Percentiles rank a stretch among this genome's conserved stretches.
These are phyloP conservation scores for Astraeus odoratus DNA, from an alignment of 768 basidiomycete genomes.

Conservation along the genomic window DNA sequence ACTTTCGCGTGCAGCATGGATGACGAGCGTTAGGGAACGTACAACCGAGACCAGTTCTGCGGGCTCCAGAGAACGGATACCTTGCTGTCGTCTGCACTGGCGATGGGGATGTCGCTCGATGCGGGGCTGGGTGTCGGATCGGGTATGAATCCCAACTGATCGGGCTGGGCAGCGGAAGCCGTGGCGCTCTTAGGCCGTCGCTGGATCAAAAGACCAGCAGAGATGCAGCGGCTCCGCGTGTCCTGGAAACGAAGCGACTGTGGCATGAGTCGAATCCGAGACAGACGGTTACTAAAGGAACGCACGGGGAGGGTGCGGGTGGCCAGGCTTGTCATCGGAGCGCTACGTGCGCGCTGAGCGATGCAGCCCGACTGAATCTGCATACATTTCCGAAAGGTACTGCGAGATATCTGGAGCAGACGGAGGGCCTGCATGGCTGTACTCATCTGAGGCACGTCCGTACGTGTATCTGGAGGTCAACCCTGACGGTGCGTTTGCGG, in stretches of 20 bases:
- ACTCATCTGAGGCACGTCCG: no score
- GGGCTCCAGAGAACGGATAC: conserved; percentile 72
- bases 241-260: no score
- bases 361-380: no score
- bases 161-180: conserved; percentile 14
- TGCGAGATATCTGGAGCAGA: neutral
- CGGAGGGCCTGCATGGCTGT: neutral
- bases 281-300: no score
- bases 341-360: no score
- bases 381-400: neutral
- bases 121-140: conserved; percentile 4
- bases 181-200: conserved; percentile 9
- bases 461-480: no score
- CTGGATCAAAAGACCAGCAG: neutral
- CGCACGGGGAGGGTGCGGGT: no score
- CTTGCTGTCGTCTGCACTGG: conserved; percentile 50
- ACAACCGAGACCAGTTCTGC: conserved; percentile 73
- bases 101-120: conserved; percentile 38
- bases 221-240: no score
- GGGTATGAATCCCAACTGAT: conserved; percentile 23
- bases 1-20: neutral
- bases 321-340: neutral
- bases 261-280: neutral
- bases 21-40: conserved; percentile 22
- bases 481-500: no score